Base-by-base conservation (phyloP, 2,329 filamentous ascomycete species). In the Epichloe baconii region DNA sequence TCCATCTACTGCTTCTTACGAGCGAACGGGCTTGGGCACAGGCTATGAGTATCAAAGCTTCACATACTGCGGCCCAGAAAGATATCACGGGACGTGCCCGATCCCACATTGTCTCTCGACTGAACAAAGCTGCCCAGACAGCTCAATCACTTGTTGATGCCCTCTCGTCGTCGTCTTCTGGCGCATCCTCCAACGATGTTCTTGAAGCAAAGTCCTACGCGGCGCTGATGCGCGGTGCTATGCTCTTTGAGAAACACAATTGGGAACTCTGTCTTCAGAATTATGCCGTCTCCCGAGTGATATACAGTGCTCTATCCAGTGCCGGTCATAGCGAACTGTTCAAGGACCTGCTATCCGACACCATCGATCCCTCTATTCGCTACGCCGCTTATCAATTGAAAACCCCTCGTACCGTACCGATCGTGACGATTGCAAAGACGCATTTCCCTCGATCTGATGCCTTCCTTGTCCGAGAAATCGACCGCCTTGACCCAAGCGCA, bases 21-120 rank as follows among this genome's bases (percentile, higher is more conserved):
- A 83, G 90, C 54, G 93, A 98, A 71, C 80, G 93, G 56, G 88
- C 90, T 48, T 97, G 89, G 88, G 91, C 93, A 38, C 85, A 95
- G 67, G 91, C 90, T 52, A 94, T 97, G 89, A 82, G 86, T 64
- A 88, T 96, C 77, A 96, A 95, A 69, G 79, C 88, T 4, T 74
- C 80, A 19, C 88, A 94, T 64, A 80, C 86, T 40, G 78, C 86
- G 59, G 88, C 93, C 59, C 82, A 83, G 54, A 86, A 88, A 66
- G 84, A 83, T 47, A 85, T 95, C 56, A 79, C 83, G 31, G 85
- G 89, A 54, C 81, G 85, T 49, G 85, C 87, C 17, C 83, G 89
- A 62, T 85, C 85, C 49, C 91, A 98, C 67, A 93, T 97, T 40
- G 80, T 94, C 52, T 95, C 90, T 14, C 82, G 90, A 49, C 74